Evolutionary conservation across 1,139 yeast species (phyloP).

Genomic region (Arxiozyma slooffiae): DNA sequence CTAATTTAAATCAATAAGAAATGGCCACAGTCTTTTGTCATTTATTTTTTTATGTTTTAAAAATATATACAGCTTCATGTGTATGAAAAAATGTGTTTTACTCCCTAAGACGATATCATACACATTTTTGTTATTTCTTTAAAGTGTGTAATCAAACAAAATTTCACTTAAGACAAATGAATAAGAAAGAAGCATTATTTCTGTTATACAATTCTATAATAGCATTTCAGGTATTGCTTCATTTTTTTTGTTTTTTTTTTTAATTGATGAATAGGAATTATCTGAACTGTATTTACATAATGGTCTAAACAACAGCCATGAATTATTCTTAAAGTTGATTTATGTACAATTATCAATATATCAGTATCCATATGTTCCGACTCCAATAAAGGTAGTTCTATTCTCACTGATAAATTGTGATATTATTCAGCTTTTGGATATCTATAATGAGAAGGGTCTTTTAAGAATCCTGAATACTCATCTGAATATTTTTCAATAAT

Average conservation of each 20-base stretch:
- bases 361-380: conserved; percentile 89
- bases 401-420: conserved; percentile 88
- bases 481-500: conserved; percentile 51
- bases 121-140: neutral
- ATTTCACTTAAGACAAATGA: neutral
- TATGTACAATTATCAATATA: conserved; percentile 85
- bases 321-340: conserved; percentile 74
- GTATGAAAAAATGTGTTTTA: no score
- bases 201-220: no score
- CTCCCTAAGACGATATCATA: neutral
- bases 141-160: no score
- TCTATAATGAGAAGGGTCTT: conserved; percentile 87
- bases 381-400: conserved; percentile 87
- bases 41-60: no score
- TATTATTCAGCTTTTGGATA: conserved; percentile 89
- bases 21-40: neutral
- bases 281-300: conserved; percentile 11
- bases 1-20: no score
- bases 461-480: conserved; percentile 54
- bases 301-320: conserved; percentile 55
- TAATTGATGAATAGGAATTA: conserved; percentile 7
- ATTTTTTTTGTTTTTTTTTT: neutral
- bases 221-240: neutral
- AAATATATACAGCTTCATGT: no score
- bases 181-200: neutral